A percentile compares a stretch with the other conserved stretches of the same genome.
Conservation (phyloP, 2,329 filamentous ascomycete species). For the Amauroascus verrucosus region DNA sequence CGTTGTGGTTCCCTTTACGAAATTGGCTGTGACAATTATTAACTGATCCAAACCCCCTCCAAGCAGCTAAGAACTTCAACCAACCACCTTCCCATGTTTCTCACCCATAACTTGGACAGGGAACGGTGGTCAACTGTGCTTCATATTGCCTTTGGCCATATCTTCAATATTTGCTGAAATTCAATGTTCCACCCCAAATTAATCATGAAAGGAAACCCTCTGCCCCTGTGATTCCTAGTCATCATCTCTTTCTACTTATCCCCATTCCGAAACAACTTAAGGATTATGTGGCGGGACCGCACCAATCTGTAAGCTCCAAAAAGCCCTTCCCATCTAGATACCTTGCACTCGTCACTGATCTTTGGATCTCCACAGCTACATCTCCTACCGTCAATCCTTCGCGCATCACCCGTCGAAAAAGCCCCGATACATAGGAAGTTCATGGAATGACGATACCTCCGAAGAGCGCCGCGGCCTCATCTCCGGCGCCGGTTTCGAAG, state of each 20-base stretch:
- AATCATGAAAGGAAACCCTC: conserved; percentile 3
- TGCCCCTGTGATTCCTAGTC: not conserved
- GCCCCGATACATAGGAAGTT: conserved; percentile 54
- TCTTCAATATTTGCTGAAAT: not conserved
- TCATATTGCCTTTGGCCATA: not conserved
- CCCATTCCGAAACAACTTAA: conserved; percentile 2
- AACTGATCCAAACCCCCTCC: not conserved
- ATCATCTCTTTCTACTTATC: not conserved
- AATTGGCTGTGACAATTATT: not conserved
- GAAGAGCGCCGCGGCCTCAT: conserved; percentile 75
- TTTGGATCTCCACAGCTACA: conserved; percentile 54
- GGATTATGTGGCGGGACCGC: conserved; percentile 93
- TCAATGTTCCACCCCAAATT: not conserved
- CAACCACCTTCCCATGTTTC: too few species aligned
- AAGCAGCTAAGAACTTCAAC: not conserved
- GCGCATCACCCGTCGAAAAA: conserved; percentile 87
- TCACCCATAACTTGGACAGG: not conserved
- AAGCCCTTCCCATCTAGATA: not conserved
- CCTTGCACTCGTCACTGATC: conserved; percentile 13
- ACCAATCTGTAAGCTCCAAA: conserved; percentile 74
- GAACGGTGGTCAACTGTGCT: too few species aligned
- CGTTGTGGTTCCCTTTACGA: not conserved
- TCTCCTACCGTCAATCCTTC: conserved; percentile 98
- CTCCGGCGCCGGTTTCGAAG: conserved; percentile 49
- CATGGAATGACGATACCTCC: conserved; percentile 43